phyloP scores from a whole-genome alignment of 305 asterid species.

The Lippia alba region DNA sequence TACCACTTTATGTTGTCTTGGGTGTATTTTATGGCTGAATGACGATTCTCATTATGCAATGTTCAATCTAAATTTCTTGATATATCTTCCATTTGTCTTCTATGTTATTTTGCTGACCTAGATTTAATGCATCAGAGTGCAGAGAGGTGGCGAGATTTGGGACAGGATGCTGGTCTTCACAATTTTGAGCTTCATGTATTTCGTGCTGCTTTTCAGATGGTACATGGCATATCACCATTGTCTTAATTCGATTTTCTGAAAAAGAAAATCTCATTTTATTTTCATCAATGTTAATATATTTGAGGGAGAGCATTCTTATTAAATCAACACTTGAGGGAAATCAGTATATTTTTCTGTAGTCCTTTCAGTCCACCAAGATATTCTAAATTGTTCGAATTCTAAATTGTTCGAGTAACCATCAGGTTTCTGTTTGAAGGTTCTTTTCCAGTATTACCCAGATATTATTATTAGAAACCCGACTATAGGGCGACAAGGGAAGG shows the following conservation, averaged over 20 bases:
- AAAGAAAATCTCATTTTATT: background rate
- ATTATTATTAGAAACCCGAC: conserved; percentile 55
- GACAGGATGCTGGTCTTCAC: conserved; percentile 64
- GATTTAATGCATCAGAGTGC: conserved; percentile 65
- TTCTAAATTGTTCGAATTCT: background rate
- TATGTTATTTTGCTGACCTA: conserved; percentile 26
- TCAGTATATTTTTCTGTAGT: conserved; percentile 8
- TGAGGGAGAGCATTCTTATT: conserved; percentile 14
- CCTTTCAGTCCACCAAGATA: conserved; percentile 17
- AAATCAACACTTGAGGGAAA: conserved; percentile 22
- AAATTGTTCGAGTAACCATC: conserved; percentile 28
- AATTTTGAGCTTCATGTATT: conserved; percentile 87
- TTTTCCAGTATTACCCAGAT: conserved; percentile 68
- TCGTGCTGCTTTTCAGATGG: conserved; percentile 97
- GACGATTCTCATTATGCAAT: background rate
- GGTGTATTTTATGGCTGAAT: conserved; percentile 3
- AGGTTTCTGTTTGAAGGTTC: conserved; percentile 60
- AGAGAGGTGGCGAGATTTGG: conserved; percentile 83
- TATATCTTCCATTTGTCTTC: conserved; percentile 1
- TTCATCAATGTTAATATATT: conserved; percentile 3
- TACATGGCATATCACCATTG: conserved; percentile 27
- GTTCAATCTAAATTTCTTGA: conserved; percentile 1
- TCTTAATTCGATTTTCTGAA: background rate
- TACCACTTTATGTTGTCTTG: background rate
- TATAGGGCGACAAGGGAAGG: conserved; percentile 94